A percentile compares a stretch with the other conserved stretches of the same genome.
phyloP scores from a whole-genome alignment of 139 green algal genomes.

The Penium margaritaceum region DNA sequence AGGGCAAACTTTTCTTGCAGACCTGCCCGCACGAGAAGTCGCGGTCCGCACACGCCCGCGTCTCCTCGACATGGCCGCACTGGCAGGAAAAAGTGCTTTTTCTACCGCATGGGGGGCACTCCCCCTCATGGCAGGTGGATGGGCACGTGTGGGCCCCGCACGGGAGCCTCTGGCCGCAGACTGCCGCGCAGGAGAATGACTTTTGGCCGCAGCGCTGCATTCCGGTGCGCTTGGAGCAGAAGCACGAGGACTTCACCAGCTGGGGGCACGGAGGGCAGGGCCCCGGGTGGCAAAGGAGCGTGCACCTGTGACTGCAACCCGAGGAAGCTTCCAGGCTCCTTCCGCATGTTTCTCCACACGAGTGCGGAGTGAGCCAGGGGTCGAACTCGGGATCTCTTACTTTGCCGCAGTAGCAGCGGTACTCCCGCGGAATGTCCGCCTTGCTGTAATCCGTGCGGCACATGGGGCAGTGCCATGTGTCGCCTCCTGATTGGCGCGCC shows the following conservation, averaged over 20 bases:
- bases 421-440: constrained; percentile 21
- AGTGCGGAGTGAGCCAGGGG: constrained; percentile 39
- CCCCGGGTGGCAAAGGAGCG: constrained; percentile 42
- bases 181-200: constrained; percentile 25
- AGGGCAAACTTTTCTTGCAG: constrained; percentile 23
- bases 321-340: constrained; percentile 7
- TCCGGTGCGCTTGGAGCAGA: constrained; percentile 27
- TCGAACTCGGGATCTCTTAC: constrained; percentile 22
- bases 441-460: constrained; percentile 34
- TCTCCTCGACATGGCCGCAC: constrained; percentile 20
- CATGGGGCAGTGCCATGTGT: constrained; percentile 44
- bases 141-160: constrained; percentile 37
- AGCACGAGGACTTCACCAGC: constrained; percentile 17
- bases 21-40: constrained; percentile 30
- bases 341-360: constrained; percentile 33
- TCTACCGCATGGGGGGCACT: constrained; percentile 27
- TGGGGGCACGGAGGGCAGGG: constrained; percentile 44
- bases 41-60: constrained; percentile 16
- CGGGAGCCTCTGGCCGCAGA: constrained; percentile 13
- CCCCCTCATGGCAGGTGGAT: constrained; percentile 25
- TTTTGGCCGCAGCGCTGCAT: constrained; percentile 30
- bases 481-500: constrained; percentile 7
- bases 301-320: constrained; percentile 36
- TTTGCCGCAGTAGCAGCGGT: constrained; percentile 44
- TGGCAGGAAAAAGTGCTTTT: constrained; percentile 16